Conservation (phyloP, 2,329 filamentous ascomycete genomes). For the Fusarium ambrosium region DNA sequence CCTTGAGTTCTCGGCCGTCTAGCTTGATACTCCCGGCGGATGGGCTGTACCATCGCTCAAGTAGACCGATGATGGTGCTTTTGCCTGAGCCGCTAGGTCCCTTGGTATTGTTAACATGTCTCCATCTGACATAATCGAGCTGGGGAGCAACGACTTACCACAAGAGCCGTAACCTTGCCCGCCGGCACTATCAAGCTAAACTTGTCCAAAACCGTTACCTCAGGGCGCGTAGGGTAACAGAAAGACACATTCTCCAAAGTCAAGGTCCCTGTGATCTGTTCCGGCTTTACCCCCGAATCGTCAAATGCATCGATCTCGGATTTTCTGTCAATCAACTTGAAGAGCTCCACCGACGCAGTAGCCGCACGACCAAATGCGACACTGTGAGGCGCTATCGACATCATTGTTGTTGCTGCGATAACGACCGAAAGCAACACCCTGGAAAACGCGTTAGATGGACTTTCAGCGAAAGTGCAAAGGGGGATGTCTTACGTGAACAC, state of each 20-base stretch:
- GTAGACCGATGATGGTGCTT: not conserved
- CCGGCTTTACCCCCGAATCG: not conserved
- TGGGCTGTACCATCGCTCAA: not conserved
- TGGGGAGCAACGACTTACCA: not conserved
- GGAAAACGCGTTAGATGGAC: not conserved
- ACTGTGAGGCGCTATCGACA: not conserved
- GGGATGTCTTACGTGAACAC: not conserved
- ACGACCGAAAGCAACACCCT: not conserved
- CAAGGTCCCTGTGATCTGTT: not conserved
- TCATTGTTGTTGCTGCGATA: not conserved
- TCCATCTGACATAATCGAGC: not conserved
- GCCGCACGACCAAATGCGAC: not conserved
- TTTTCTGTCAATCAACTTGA: not conserved
- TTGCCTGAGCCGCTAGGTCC: not conserved
- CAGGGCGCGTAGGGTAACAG: not conserved
- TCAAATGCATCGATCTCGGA: not conserved
- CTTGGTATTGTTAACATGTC: not conserved
- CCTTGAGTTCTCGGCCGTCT: not conserved
- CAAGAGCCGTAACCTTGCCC: not conserved
- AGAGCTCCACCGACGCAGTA: not conserved
- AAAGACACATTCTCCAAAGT: not conserved
- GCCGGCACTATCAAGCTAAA: not conserved
- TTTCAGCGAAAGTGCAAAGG: not conserved
- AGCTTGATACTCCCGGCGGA: not conserved
- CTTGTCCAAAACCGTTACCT: not conserved